Conservation (phyloP, 2,329 filamentous ascomycete species). For the Verticillium tricorpus region DNA sequence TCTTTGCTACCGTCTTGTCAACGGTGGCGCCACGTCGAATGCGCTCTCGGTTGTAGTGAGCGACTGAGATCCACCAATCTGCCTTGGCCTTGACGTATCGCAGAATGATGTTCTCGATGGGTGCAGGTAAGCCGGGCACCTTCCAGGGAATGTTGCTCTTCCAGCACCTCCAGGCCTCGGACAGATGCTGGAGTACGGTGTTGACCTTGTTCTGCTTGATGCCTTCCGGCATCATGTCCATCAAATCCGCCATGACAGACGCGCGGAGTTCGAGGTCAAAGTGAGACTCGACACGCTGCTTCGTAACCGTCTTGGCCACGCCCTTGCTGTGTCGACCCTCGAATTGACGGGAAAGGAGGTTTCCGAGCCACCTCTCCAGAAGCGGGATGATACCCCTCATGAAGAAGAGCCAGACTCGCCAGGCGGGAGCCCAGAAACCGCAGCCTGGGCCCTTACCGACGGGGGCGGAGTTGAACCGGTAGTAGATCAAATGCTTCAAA, state of each 20-base stretch:
- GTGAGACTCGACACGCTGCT: constrained; percentile 97
- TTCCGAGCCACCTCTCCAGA: constrained; percentile 94
- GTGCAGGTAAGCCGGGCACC: constrained; percentile 90
- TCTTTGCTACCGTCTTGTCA: constrained; percentile 98
- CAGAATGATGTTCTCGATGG: constrained; percentile 97
- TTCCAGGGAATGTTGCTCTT: constrained; percentile 99
- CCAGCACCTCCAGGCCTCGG: constrained; percentile 98
- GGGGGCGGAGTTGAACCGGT: constrained; percentile 94
- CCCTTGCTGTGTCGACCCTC: constrained; percentile 98
- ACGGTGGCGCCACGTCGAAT: constrained; percentile 95
- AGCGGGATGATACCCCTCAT: constrained; percentile 97
- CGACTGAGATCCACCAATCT: constrained; percentile 99
- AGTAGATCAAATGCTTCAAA: constrained; percentile 98
- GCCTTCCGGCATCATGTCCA: constrained; percentile 99
- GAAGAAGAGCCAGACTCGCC: constrained; percentile 99
- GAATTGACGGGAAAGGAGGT: constrained; percentile 93
- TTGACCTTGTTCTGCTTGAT: constrained; percentile 99
- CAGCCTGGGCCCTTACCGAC: constrained; percentile 97
- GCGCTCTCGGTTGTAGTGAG: constrained; percentile 96
- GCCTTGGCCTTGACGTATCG: constrained; percentile 99
- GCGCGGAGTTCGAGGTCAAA: constrained; percentile 96
- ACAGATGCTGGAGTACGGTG: constrained; percentile 92
- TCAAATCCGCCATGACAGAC: constrained; percentile 97
- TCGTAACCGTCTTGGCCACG: constrained; percentile 97
- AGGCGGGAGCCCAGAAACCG: constrained; percentile 98